A percentile compares a stretch with the other conserved stretches of the same genome.
Evolutionary conservation across 768 basidiomycete genomes (phyloP).

Genomic region (Agaricus bisporus): DNA sequence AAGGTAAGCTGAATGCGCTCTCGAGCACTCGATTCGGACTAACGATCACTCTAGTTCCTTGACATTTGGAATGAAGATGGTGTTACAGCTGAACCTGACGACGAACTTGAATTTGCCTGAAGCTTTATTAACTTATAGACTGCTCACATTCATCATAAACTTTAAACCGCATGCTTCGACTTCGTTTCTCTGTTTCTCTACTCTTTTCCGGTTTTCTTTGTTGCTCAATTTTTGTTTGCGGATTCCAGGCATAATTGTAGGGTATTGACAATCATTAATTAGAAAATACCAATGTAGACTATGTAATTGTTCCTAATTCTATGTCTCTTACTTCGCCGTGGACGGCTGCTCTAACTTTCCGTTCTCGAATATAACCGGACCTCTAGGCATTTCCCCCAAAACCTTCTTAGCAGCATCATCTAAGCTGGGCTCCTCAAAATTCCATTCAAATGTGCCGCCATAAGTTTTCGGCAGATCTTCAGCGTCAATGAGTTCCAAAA

Average conservation of each 20-base stretch:
- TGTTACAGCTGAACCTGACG: conserved; percentile 58
- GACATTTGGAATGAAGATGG: conserved; percentile 83
- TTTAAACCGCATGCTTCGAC: background rate
- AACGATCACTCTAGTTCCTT: conserved; percentile 45
- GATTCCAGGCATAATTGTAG: background rate
- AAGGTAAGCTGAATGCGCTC: conserved; percentile 40
- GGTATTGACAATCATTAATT: conserved; percentile 1
- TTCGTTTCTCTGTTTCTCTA: conserved; percentile 2
- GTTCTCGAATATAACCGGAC: conserved; percentile 44
- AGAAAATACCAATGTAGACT: background rate
- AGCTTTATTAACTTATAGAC: background rate
- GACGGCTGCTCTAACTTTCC: conserved; percentile 24
- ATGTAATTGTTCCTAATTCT: conserved; percentile 3
- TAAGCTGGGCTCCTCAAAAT: conserved; percentile 57
- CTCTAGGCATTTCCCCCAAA: conserved; percentile 49
- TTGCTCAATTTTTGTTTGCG: background rate
- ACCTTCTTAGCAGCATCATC: conserved; percentile 46
- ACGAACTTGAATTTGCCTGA: conserved; percentile 20
- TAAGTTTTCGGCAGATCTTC: conserved; percentile 58
- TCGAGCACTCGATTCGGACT: background rate
- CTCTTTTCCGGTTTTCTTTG: conserved; percentile 2
- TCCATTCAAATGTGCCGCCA: conserved; percentile 72
- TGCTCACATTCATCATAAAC: background rate
- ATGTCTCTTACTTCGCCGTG: conserved; percentile 14
- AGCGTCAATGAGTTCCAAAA: conserved; percentile 41